Conservation (phyloP, 768 basidiomycete genomes). For the Mycena alexandri region DNA sequence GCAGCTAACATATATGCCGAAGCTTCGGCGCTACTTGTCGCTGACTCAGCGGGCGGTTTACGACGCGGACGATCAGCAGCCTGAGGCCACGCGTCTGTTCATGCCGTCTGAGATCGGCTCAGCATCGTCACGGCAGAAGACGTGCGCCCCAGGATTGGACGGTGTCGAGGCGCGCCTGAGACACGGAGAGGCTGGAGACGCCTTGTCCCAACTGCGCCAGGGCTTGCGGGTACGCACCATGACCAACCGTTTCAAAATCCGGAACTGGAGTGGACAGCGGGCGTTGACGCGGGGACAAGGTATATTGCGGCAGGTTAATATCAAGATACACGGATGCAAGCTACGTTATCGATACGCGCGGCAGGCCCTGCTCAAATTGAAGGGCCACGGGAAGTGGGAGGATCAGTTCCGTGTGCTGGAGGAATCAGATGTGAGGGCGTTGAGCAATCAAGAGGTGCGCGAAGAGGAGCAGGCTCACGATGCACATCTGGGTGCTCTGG, state of each 20-base stretch:
- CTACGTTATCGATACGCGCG: slow-evolving; percentile 2
- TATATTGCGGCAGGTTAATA: slow-evolving; percentile 3
- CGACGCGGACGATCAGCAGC: slow-evolving; percentile 5
- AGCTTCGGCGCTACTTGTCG: not conserved
- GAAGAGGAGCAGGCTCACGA: too few species aligned
- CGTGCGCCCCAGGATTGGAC: not conserved
- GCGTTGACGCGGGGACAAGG: not conserved
- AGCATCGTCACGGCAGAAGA: not conserved
- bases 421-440: too few species aligned
- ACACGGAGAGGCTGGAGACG: not conserved
- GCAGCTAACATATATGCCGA: slow-evolving; percentile 1
- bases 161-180: not conserved
- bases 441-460: too few species aligned
- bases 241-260: not conserved
- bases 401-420: too few species aligned
- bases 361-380: not conserved
- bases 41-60: not conserved
- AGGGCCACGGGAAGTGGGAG: slow-evolving; percentile 3
- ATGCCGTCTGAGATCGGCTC: not conserved
- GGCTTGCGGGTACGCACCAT: not conserved
- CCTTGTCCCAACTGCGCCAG: not conserved
- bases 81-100: slow-evolving; percentile 2
- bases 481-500: too few species aligned
- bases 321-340: not conserved
- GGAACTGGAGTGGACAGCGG: slow-evolving; percentile 4